Percentiles rank a stretch among this genome's conserved stretches.
Evolutionary conservation across 1,284 basidiomycete species (phyloP).

Genomic region (Hymenochaete sp.): DNA sequence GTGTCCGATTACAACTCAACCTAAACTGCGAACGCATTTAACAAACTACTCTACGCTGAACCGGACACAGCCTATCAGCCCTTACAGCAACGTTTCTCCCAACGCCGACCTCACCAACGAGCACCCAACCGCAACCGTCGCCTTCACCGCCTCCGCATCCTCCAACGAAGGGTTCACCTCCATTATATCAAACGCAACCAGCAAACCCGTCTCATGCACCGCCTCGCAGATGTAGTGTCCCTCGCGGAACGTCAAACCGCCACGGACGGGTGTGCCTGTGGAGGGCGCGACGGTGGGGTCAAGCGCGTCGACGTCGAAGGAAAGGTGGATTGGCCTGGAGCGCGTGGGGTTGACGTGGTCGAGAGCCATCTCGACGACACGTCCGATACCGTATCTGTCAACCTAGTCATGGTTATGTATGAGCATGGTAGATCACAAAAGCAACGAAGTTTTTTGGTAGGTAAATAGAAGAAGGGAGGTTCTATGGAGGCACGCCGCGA

Average conservation of each 20-base stretch:
- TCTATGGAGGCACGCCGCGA: too few species aligned
- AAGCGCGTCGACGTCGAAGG: slow-evolving; percentile 93
- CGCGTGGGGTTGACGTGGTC: slow-evolving; percentile 86
- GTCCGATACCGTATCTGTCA: slow-evolving; percentile 93
- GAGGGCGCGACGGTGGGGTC: slow-evolving; percentile 93
- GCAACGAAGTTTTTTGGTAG: too few species aligned
- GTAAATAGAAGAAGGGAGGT: too few species aligned
- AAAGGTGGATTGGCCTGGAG: slow-evolving; percentile 85
- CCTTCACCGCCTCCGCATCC: slow-evolving; percentile 63
- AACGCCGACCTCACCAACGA: slow-evolving; percentile 86
- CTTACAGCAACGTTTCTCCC: too few species aligned
- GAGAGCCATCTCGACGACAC: slow-evolving; percentile 92
- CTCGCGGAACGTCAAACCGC: slow-evolving; percentile 94
- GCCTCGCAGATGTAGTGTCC: slow-evolving; percentile 97
- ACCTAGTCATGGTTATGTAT: too few species aligned
- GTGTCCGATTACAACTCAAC: too few species aligned
- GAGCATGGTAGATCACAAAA: too few species aligned
- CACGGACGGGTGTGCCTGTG: slow-evolving; percentile 88
- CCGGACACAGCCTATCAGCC: too few species aligned
- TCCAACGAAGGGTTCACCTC: slow-evolving; percentile 93
- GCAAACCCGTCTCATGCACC: slow-evolving; percentile 85
- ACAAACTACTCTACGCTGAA: too few species aligned
- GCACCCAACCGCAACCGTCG: slow-evolving; percentile 92
- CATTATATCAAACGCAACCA: slow-evolving; percentile 91
- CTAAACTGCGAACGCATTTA: too few species aligned